Percentiles rank a stretch among this genome's conserved stretches.
These are phyloP conservation scores for Mycosphaerella sp. DNA, from an alignment of 2,329 filamentous ascomycete species.

Conservation along the genomic window DNA sequence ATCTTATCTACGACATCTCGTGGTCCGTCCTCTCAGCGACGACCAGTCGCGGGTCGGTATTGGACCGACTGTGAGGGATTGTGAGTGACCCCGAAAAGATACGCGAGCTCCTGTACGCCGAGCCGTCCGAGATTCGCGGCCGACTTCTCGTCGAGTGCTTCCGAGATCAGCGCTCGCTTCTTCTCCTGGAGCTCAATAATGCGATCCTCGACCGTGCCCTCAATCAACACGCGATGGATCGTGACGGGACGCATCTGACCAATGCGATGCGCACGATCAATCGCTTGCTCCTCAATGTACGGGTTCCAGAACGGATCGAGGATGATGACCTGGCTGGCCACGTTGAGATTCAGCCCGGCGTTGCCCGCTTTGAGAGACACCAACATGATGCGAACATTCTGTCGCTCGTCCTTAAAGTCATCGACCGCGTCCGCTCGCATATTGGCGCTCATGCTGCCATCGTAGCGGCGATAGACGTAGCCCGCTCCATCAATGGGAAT, in stretches of 20 bases:
- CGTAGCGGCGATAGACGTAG: slow-evolving; percentile 62
- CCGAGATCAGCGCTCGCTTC: slow-evolving; percentile 70
- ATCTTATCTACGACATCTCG: background rate
- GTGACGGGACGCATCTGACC: slow-evolving; percentile 68
- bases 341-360: slow-evolving; percentile 76
- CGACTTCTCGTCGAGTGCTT: slow-evolving; percentile 71
- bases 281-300: slow-evolving; percentile 84
- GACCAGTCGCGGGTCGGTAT: slow-evolving; percentile 13
- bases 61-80: slow-evolving; percentile 23
- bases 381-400: slow-evolving; percentile 60
- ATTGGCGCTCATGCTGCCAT: slow-evolving; percentile 64
- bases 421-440: slow-evolving; percentile 61
- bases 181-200: slow-evolving; percentile 72
- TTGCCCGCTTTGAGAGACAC: slow-evolving; percentile 76
- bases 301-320: slow-evolving; percentile 95
- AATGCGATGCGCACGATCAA: slow-evolving; percentile 83
- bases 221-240: slow-evolving; percentile 72
- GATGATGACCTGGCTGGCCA: slow-evolving; percentile 78
- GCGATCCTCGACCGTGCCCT: slow-evolving; percentile 77
- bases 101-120: slow-evolving; percentile 59
- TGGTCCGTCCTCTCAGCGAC: background rate
- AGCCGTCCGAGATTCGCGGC: slow-evolving; percentile 61
- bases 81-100: slow-evolving; percentile 52
- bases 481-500: slow-evolving; percentile 58
- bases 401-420: slow-evolving; percentile 57